phyloP scores from a whole-genome alignment of 2,329 filamentous ascomycete genomes.

The Penicillium verrucosum region DNA sequence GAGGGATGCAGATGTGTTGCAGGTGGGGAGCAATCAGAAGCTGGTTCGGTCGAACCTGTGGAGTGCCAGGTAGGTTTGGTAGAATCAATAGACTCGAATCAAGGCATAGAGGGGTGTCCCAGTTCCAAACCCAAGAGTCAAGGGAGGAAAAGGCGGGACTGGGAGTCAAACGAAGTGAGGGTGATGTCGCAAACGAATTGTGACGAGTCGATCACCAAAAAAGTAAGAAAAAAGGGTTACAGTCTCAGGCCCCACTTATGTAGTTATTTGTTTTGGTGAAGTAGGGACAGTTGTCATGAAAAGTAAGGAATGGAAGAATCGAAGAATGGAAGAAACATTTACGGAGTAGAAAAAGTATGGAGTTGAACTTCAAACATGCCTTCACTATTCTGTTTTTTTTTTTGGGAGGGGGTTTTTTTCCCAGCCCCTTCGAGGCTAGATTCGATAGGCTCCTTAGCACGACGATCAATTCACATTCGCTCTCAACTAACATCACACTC shows the following conservation, averaged over 20 bases:
- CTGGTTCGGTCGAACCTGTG: slow-evolving; percentile 10
- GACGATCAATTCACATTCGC: slow-evolving; percentile 1
- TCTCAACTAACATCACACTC: not conserved
- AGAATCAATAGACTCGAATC: slow-evolving; percentile 1
- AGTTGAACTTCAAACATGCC: not conserved
- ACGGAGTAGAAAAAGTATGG: not conserved
- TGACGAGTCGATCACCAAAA: slow-evolving; percentile 7
- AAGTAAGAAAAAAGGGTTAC: not conserved
- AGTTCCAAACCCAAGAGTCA: not conserved
- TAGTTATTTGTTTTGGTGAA: slow-evolving; percentile 6
- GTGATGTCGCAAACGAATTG: slow-evolving; percentile 11
- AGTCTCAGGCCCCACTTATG: slow-evolving; percentile 1
- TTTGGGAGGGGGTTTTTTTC: not conserved
- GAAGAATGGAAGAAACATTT: not conserved
- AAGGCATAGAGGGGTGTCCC: not conserved
- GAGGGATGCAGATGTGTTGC: slow-evolving; percentile 20
- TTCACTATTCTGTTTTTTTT: too few species aligned
- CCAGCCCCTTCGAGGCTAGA: slow-evolving; percentile 1
- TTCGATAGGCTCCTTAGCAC: slow-evolving; percentile 3
- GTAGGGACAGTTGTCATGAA: not conserved
- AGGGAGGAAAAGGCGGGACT: slow-evolving; percentile 1
- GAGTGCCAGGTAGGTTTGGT: slow-evolving; percentile 10
- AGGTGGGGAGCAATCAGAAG: slow-evolving; percentile 14
- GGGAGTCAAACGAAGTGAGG: slow-evolving; percentile 9
- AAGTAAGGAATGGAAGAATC: slow-evolving; percentile 12